Evolutionary conservation across 306 rosid species (phyloP), one percentile per base, ranked within the genome.

Genomic region (Trichosanthes cucumerina): DNA sequence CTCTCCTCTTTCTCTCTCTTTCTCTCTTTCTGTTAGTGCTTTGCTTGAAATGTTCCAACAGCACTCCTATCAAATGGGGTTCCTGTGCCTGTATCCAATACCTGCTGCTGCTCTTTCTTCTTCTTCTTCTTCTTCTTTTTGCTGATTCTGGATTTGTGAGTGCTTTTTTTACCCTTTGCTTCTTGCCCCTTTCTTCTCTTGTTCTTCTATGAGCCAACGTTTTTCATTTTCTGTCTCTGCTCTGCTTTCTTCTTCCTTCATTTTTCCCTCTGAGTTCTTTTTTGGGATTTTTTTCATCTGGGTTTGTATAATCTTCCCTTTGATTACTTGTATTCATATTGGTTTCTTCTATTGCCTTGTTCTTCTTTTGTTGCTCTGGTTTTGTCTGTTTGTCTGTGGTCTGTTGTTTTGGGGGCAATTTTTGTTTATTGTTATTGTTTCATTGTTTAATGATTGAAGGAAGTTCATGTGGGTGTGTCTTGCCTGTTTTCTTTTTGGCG

Each of bases 61-160:
- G 83, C 80, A 49, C 63, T 90, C 92, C 90, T 85, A 89, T 41
- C 88, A 71, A 76, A 86, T 85, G 93, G 97, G 93, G 83, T 83
- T 86, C 16, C 77, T 66, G 75, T 81, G 34, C 71, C 77, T 75
- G 23, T 33, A 26, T 75, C 31, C 58, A 41, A 3, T 24, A 43
- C 75, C 75, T 58, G 62, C 79, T 78, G 1, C 64, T 75, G 26
- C 21, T 82, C 19, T 50, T 1, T 28, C 69, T 66, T 9, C 68
- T 1, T 52, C 47, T 66, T 18, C 84, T 81, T 64, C 86, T 75
- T 60, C 79, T 77, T 43, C 76, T 75, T 49, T 23, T 78, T 83
- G 79, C 84, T 71, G n/a, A 39, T 23, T 77, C 81, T 89, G 68
- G 69, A 34, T 58, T 23, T 78, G 88, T 89, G 62, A 69, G 54